Percentiles rank a stretch among this genome's conserved stretches.
These are phyloP conservation scores for Apiotrichum montevideense DNA, from an alignment of 1,284 basidiomycete species.

Conservation along the genomic window DNA sequence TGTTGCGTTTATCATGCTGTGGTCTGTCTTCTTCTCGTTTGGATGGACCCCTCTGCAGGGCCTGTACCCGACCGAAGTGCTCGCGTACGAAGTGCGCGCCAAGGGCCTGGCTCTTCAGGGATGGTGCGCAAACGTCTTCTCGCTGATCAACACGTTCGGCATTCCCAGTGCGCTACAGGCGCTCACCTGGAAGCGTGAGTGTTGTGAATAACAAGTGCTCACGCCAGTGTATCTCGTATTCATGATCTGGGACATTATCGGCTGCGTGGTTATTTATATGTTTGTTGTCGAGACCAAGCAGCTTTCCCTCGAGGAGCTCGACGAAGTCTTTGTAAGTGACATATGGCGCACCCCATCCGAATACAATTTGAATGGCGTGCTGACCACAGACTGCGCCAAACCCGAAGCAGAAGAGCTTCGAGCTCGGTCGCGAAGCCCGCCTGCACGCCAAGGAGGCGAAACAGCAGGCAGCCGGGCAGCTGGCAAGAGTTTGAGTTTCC, in stretches of 20 bases:
- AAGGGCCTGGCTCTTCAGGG: constrained; percentile 48
- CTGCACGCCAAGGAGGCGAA: too few species aligned
- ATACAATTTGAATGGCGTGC: too few species aligned
- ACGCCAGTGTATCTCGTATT: constrained; percentile 53
- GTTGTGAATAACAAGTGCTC: constrained; percentile 31
- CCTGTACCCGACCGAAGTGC: constrained; percentile 54
- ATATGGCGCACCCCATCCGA: too few species aligned
- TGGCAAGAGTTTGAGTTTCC: too few species aligned
- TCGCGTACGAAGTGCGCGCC: constrained; percentile 52
- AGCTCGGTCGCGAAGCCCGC: not conserved
- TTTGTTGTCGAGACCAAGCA: constrained; percentile 52
- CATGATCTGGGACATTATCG: constrained; percentile 54
- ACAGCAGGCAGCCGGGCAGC: too few species aligned
- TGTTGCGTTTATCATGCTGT: constrained; percentile 25
- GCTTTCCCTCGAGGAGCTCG: constrained; percentile 55
- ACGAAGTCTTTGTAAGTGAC: constrained; percentile 49
- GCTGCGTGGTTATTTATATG: constrained; percentile 55
- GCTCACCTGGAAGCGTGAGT: constrained; percentile 31
- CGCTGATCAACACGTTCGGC: constrained; percentile 35
- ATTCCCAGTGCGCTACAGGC: constrained; percentile 27
- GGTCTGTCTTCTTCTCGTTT: constrained; percentile 44
- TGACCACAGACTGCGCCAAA: constrained; percentile 41
- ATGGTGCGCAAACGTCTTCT: constrained; percentile 18
- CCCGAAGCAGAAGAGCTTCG: constrained; percentile 45
- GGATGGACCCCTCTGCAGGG: constrained; percentile 58